phyloP scores from a whole-genome alignment of 192 early-diverging fungal genomes.

The Rhizophagus clarus region DNA sequence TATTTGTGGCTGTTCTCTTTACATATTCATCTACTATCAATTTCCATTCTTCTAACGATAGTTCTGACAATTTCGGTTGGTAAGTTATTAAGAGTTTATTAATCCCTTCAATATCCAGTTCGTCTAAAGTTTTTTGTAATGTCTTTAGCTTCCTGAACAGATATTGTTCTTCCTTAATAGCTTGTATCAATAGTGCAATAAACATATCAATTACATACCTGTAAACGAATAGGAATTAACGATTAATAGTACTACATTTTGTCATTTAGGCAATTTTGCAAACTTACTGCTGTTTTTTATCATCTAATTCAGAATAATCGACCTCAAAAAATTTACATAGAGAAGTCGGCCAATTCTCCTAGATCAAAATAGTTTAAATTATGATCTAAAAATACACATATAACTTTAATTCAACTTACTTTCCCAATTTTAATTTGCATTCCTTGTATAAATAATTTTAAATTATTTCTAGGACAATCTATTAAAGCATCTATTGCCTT shows the following conservation, averaged over 20 bases:
- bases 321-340: slow-evolving; percentile 7
- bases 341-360: neutral
- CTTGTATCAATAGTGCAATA: slow-evolving; percentile 39
- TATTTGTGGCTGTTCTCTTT: slow-evolving; percentile 27
- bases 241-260: neutral
- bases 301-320: neutral
- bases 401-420: slow-evolving; percentile 11
- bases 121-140: slow-evolving; percentile 57
- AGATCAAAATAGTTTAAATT: neutral
- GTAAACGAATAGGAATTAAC: neutral
- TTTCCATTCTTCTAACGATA: slow-evolving; percentile 48
- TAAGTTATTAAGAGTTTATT: slow-evolving; percentile 30
- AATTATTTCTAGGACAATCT: slow-evolving; percentile 54
- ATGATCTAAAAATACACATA: slow-evolving; percentile 1
- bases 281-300: neutral
- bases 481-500: slow-evolving; percentile 46
- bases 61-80: slow-evolving; percentile 19
- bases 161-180: slow-evolving; percentile 47
- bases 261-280: neutral
- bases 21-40: slow-evolving; percentile 38
- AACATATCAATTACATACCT: neutral
- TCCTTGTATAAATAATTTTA: slow-evolving; percentile 56
- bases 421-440: slow-evolving; percentile 19
- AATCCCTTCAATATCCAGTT: slow-evolving; percentile 59
- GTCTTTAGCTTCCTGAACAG: slow-evolving; percentile 49